phyloP scores from a whole-genome alignment of 345 rosid genomes.

The Hibiscus mutabilis region DNA sequence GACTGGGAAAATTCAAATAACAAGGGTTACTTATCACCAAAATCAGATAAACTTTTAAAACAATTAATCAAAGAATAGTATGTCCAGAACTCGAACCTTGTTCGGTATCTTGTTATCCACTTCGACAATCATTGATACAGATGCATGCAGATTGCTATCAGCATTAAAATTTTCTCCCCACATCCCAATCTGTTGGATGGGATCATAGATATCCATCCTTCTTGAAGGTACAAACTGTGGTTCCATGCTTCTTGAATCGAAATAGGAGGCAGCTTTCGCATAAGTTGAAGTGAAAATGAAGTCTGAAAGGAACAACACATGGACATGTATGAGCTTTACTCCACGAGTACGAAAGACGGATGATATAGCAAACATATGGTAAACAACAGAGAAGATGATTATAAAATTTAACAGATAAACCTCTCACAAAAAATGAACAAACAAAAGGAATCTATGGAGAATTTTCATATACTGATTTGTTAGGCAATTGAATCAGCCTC shows the following conservation, averaged over 20 bases:
- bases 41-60: neutral
- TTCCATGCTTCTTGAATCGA: slow-evolving; percentile 56
- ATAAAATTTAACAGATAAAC: neutral
- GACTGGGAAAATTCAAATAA: slow-evolving; percentile 42
- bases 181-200: slow-evolving; percentile 63
- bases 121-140: slow-evolving; percentile 43
- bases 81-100: slow-evolving; percentile 39
- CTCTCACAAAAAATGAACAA: neutral
- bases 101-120: slow-evolving; percentile 50
- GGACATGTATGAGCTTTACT: neutral
- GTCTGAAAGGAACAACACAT: slow-evolving; percentile 7
- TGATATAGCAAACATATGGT: neutral
- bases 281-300: slow-evolving; percentile 3
- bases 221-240: slow-evolving; percentile 66
- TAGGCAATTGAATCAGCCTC: neutral
- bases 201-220: slow-evolving; percentile 64
- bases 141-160: slow-evolving; percentile 38
- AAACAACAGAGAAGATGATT: neutral
- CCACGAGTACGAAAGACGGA: neutral
- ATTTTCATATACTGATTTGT: neutral
- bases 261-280: slow-evolving; percentile 18
- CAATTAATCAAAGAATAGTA: slow-evolving; percentile 9
- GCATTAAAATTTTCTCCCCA: slow-evolving; percentile 75
- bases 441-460: neutral
- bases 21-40: slow-evolving; percentile 7